Percentiles rank a stretch among this genome's conserved stretches.
Conservation (phyloP, 2,329 filamentous ascomycete genomes). For the Exophiala sideris region DNA sequence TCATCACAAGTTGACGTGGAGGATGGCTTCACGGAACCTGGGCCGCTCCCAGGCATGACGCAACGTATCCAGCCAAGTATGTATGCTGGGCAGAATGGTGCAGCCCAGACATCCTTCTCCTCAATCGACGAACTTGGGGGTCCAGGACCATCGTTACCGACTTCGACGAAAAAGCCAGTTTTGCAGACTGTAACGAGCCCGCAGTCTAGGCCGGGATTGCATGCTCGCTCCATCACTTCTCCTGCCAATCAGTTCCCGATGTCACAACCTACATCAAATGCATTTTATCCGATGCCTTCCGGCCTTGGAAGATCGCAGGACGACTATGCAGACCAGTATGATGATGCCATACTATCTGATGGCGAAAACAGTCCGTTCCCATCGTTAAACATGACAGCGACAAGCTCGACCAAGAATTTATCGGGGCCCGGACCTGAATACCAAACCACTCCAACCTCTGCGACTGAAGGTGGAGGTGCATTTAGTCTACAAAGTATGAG, state of each 20-base stretch:
- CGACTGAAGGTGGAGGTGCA: constrained; percentile 34
- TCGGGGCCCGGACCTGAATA: constrained; percentile 26
- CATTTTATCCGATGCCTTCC: constrained; percentile 15
- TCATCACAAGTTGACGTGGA: constrained; percentile 75
- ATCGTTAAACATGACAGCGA: constrained; percentile 27
- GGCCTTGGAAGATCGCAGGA: constrained; percentile 17
- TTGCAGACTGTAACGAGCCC: constrained; percentile 68
- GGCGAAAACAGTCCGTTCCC: constrained; percentile 63
- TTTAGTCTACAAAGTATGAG: constrained; percentile 47
- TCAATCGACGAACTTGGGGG: constrained; percentile 38
- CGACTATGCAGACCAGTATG: constrained; percentile 50
- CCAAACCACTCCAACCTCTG: constrained; percentile 30
- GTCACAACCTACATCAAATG: constrained; percentile 26
- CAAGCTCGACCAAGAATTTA: constrained; percentile 17
- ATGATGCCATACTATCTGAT: constrained; percentile 79
- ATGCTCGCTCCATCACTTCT: constrained; percentile 80
- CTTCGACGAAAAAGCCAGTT: constrained; percentile 51
- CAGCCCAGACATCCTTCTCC: constrained; percentile 25
- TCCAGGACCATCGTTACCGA: constrained; percentile 56
- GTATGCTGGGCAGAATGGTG: constrained; percentile 14
- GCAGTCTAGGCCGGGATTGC: constrained; percentile 77
- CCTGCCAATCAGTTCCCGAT: constrained; percentile 56
- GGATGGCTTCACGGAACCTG: constrained; percentile 76
- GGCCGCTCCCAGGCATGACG: constrained; percentile 56
- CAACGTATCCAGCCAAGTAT: constrained; percentile 34